Percentiles rank a stretch among this genome's conserved stretches.
These are phyloP conservation scores for Mycocentrospora acerina DNA, from an alignment of 2,329 filamentous ascomycete species.

Conservation along the genomic window DNA sequence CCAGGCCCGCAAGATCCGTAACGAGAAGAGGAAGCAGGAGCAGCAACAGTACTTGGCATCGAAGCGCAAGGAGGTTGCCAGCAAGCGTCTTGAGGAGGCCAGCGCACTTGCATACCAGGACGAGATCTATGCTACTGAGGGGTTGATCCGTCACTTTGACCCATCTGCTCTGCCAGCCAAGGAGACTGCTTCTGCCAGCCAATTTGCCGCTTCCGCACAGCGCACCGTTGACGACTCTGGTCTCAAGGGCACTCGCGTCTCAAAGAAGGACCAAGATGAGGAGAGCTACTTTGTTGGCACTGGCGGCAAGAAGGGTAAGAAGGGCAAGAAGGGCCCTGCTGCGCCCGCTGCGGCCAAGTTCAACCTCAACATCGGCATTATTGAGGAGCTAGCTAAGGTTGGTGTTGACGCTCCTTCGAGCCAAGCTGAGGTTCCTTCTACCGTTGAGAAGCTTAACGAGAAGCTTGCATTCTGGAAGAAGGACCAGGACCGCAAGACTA, in stretches of 20 bases:
- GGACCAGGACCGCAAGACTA: conserved; percentile 85
- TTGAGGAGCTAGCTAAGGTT: conserved; percentile 84
- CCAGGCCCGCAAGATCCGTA: conserved; percentile 72
- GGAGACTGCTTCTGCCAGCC: conserved; percentile 63
- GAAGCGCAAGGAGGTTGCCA: conserved; percentile 73
- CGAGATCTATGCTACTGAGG: conserved; percentile 87
- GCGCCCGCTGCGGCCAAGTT: conserved; percentile 62
- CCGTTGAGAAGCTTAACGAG: conserved; percentile 85
- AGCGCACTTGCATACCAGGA: conserved; percentile 86
- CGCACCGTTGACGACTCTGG: conserved; percentile 82
- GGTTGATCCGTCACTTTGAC: conserved; percentile 88
- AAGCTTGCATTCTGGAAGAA: conserved; percentile 91
- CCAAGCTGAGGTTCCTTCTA: conserved; percentile 74
- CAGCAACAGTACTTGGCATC: conserved; percentile 71
- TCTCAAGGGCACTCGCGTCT: conserved; percentile 80
- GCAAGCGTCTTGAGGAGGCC: conserved; percentile 76
- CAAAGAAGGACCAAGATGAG: conserved; percentile 83
- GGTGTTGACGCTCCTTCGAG: conserved; percentile 86
- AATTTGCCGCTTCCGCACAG: conserved; percentile 71
- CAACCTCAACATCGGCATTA: conserved; percentile 86
- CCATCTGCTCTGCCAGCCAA: conserved; percentile 65
- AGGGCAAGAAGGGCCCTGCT: conserved; percentile 76
- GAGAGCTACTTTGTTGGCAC: conserved; percentile 78
- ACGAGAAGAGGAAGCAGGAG: conserved; percentile 80
- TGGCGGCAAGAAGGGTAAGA: conserved; percentile 83